These are phyloP conservation scores for Excoecaria cochinchinensis DNA, from an alignment of 345 rosid genomes.

Conservation along the genomic window DNA sequence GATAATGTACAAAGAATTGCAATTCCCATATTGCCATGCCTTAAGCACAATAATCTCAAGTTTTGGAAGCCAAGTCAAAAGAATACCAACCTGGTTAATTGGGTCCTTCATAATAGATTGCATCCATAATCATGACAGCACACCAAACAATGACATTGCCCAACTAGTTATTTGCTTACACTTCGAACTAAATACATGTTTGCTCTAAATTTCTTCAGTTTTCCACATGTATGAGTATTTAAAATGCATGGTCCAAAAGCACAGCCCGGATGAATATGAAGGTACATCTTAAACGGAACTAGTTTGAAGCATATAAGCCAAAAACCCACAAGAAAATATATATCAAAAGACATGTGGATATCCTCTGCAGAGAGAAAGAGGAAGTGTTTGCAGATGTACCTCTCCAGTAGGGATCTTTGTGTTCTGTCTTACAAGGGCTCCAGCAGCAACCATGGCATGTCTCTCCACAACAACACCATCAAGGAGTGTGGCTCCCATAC, in stretches of 20 bases:
- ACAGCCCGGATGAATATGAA: neutral
- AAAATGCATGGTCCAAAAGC: neutral
- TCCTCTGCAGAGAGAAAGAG: neutral
- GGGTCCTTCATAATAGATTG: neutral
- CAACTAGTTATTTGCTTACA: neutral
- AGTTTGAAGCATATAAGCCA: neutral
- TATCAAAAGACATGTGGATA: neutral
- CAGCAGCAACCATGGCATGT: conserved; percentile 94
- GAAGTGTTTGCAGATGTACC: conserved; percentile 37
- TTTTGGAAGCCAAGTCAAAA: neutral
- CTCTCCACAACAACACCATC: conserved; percentile 87
- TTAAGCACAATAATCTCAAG: neutral
- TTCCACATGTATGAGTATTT: neutral
- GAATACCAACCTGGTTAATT: neutral
- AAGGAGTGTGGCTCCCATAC: conserved; percentile 92
- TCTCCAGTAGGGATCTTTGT: conserved; percentile 80
- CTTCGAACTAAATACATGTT: neutral
- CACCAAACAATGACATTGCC: neutral
- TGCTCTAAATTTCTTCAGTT: neutral
- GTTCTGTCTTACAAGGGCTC: conserved; percentile 91
- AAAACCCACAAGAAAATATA: neutral
- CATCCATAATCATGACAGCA: neutral
- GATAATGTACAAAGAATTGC: neutral
- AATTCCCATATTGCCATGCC: neutral
- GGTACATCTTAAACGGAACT: neutral